phyloP scores from a whole-genome alignment of 208 protist species.

The Leishmania mexicana region DNA sequence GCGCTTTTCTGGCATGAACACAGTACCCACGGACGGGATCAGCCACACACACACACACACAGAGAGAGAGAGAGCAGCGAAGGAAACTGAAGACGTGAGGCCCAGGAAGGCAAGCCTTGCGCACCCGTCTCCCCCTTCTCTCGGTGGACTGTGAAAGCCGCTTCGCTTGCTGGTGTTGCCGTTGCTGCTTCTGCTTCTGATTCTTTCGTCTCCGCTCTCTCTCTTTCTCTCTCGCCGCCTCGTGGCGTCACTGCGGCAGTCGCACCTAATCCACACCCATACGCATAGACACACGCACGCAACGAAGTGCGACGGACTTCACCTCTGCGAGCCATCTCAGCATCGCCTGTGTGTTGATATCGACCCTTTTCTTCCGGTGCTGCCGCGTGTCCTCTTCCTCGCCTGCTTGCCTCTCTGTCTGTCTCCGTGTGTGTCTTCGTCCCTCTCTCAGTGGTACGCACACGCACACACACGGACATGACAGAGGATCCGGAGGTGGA shows the following conservation, averaged over 20 bases:
- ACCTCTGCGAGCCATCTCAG: background rate
- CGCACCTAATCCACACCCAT: background rate
- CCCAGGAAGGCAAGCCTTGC: background rate
- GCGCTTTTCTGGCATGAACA: background rate
- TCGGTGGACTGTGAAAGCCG: background rate
- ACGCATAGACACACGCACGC: background rate
- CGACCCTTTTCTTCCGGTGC: background rate
- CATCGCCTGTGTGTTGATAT: background rate
- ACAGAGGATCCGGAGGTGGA: no score
- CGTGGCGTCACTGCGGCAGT: background rate
- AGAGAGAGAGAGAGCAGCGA: background rate
- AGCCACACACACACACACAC: background rate
- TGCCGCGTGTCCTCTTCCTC: background rate
- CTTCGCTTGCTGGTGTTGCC: slow-evolving; percentile 5
- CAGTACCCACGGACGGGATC: background rate
- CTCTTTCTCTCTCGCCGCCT: background rate
- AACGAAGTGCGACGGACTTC: no score
- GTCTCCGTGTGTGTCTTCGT: no score
- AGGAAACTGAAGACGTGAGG: background rate
- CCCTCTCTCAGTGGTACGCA: background rate
- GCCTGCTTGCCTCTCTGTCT: background rate
- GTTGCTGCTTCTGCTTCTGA: background rate
- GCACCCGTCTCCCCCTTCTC: background rate
- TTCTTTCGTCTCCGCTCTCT: background rate
- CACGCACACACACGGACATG: background rate